phyloP scores from a whole-genome alignment of 306 rosid species.

The Sicyos edulis region DNA sequence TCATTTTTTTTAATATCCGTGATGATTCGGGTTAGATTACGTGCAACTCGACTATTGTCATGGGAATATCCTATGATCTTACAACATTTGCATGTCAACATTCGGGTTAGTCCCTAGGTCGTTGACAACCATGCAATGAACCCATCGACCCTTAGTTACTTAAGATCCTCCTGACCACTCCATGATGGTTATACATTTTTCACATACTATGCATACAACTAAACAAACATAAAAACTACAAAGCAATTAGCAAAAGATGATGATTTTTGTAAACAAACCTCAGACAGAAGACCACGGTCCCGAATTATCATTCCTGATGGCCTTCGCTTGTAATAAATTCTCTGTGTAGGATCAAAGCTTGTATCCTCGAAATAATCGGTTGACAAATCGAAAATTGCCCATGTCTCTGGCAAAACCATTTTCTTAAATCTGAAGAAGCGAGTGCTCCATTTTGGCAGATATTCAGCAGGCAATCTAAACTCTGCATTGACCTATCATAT shows the following conservation, averaged over 20 bases:
- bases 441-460: conserved; percentile 22
- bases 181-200: too few relatives aligned
- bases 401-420: background rate
- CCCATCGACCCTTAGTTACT: too few relatives aligned
- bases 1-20: too few relatives aligned
- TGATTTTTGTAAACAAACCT: conserved; percentile 23
- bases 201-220: too few relatives aligned
- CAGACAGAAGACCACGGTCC: conserved; percentile 16
- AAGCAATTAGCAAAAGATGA: background rate
- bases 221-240: too few relatives aligned
- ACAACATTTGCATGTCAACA: too few relatives aligned
- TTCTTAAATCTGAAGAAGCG: conserved; percentile 24
- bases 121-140: too few relatives aligned
- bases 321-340: conserved; percentile 20
- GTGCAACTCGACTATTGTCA: too few relatives aligned
- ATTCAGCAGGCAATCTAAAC: conserved; percentile 27
- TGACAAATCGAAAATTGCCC: conserved; percentile 28
- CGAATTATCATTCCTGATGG: conserved; percentile 31
- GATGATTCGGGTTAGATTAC: too few relatives aligned
- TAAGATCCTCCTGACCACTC: too few relatives aligned
- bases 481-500: conserved; percentile 27
- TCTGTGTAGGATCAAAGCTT: background rate
- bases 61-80: too few relatives aligned
- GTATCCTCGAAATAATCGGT: conserved; percentile 21
- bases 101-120: too few relatives aligned